Evolutionary conservation across 139 green algal genomes (phyloP), one percentile per base, ranked within the genome.

Genomic region (Yamagishiella unicocca): DNA sequence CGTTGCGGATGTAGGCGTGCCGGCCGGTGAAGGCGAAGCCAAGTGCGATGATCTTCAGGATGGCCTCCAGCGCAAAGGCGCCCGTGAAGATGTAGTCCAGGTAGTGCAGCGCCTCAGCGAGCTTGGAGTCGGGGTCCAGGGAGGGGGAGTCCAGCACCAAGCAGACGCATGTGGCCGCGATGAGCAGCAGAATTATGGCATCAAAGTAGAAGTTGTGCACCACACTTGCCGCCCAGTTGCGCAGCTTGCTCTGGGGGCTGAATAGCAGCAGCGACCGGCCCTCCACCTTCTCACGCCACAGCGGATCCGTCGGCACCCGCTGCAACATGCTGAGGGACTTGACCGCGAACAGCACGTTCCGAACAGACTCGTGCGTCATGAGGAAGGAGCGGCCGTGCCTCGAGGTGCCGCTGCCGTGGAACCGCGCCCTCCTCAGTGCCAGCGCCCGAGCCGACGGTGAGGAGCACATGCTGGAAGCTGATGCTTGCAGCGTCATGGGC

Each of bases 1-100:
- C 76, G 76, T 94, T 95, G 94, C 95, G 96, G 33, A 97, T 62
- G 89, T 97, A 98, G 33, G 88, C 91, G 66, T 66, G 74, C 5
- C 12, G 40, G 17, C 92, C 92, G 38, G 92, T 95, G 55, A 93
- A 81, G 19, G 93, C 43, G 29, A 97, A 92, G 25, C 95, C 95
- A 67, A 91, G 73, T 1, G 92, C 90, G 9, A 91, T 66, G 53
- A 94, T 91, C 93, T 97, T 98, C 37, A 96, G 38, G 14, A 90
- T 22, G 27, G 93, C 89, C 82, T 98, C 95, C 1, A 94, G 8
- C 0, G 86, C 79, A 77, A 97, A 97, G 24, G 92, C 74, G 25
- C 89, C 80, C 25, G 87, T 73, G 75, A 96, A 96, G 29, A 93
- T n/a, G 38, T 88, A 72, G 83, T 97, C 93, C 24, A 91, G 40